A percentile compares a stretch with the other conserved stretches of the same genome.
Evolutionary conservation across 1,139 yeast genomes (phyloP).

Genomic region (Blastobotrys malaysiensis): DNA sequence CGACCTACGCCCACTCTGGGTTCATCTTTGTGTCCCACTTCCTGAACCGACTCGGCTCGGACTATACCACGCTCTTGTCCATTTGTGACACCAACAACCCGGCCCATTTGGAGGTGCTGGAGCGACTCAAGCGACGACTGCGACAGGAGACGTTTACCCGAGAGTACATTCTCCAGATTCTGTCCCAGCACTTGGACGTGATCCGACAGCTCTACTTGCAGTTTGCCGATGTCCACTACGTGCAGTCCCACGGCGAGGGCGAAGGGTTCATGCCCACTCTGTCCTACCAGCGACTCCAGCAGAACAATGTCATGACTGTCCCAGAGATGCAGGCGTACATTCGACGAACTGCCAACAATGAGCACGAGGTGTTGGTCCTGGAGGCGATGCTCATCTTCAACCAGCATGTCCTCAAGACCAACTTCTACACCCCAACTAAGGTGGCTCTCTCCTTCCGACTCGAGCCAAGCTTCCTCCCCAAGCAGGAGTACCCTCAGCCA

Average conservation of each 20-base stretch:
- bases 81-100: constrained; percentile 58
- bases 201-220: constrained; percentile 82
- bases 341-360: constrained; percentile 64
- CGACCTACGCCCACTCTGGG: constrained; percentile 91
- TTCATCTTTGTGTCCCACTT: constrained; percentile 91
- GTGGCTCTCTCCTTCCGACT: constrained; percentile 92
- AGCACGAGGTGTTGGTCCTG: constrained; percentile 77
- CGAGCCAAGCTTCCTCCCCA: constrained; percentile 79
- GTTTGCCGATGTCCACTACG: constrained; percentile 88
- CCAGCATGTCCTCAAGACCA: constrained; percentile 83
- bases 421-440: constrained; percentile 89
- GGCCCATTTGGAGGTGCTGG: constrained; percentile 65
- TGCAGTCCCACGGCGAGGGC: constrained; percentile 48
- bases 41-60: constrained; percentile 89
- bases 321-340: constrained; percentile 68
- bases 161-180: constrained; percentile 71
- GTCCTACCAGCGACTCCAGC: constrained; percentile 82
- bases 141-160: constrained; percentile 93
- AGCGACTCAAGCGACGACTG: constrained; percentile 78
- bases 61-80: constrained; percentile 64
- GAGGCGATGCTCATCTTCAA: constrained; percentile 81
- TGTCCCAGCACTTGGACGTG: constrained; percentile 63
- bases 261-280: constrained; percentile 65
- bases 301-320: constrained; percentile 68
- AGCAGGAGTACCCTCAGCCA: constrained; percentile 80